A percentile compares a stretch with the other conserved stretches of the same genome.
Evolutionary conservation across 805 yeast genomes (phyloP).

Genomic region (Jamesozyma rosinii): DNA sequence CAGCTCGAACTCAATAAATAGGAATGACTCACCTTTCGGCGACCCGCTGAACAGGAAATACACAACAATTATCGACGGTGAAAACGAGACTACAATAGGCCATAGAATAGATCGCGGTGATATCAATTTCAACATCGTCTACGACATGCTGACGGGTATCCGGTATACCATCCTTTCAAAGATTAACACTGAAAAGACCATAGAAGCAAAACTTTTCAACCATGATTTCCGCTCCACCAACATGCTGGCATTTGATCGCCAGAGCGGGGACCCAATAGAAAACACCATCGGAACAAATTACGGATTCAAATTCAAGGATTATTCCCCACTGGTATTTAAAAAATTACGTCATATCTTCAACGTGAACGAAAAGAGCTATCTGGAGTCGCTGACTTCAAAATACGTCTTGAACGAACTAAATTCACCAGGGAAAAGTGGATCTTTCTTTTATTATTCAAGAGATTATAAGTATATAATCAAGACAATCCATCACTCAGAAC

Average conservation of each 20-base stretch:
- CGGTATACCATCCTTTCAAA: conserved; percentile 95
- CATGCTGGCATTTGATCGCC: conserved; percentile 77
- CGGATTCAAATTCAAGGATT: conserved; percentile 94
- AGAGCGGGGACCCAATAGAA: conserved; percentile 80
- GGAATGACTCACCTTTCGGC: conserved; percentile 35
- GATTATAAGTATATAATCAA: conserved; percentile 91
- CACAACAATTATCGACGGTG: conserved; percentile 39
- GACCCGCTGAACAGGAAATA: too few species aligned
- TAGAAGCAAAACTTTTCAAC: conserved; percentile 68
- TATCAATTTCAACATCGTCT: conserved; percentile 85
- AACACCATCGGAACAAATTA: conserved; percentile 89
- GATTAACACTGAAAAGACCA: conserved; percentile 79
- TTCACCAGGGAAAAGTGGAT: conserved; percentile 95
- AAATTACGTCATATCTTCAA: conserved; percentile 73
- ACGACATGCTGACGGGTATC: conserved; percentile 94
- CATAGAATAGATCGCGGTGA: conserved; percentile 87
- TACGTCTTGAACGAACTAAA: conserved; percentile 85
- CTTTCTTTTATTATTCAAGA: conserved; percentile 87
- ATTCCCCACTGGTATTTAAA: conserved; percentile 87
- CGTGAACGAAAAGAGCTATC: conserved; percentile 90
- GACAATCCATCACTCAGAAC: conserved; percentile 90
- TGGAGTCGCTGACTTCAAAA: conserved; percentile 84
- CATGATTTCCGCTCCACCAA: conserved; percentile 64
- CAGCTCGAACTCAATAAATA: conserved; percentile 38
- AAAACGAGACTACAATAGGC: conserved; percentile 53